Evolutionary conservation across 768 basidiomycete species (phyloP).

Genomic region (Pleurotus ostreatus): DNA sequence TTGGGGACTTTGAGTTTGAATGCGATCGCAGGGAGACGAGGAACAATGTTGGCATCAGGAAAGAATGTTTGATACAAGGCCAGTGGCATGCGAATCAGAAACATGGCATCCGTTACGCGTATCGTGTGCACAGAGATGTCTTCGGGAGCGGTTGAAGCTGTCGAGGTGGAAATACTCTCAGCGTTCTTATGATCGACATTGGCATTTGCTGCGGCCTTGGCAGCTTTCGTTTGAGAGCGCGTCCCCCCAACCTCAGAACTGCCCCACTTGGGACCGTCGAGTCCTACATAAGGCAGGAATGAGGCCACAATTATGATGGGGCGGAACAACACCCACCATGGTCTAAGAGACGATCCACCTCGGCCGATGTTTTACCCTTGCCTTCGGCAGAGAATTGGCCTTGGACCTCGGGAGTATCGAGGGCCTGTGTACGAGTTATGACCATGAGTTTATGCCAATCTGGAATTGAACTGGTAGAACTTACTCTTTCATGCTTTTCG

Average conservation of each 20-base stretch:
- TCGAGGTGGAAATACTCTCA: neutral
- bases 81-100: neutral
- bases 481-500: neutral
- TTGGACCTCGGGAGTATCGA: neutral
- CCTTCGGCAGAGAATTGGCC: neutral
- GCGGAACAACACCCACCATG: neutral
- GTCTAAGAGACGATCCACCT: neutral
- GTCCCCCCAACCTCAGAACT: too few species aligned
- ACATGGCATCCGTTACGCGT: neutral
- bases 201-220: neutral
- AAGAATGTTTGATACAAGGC: too few species aligned
- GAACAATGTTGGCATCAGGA: neutral
- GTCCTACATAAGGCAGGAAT: neutral
- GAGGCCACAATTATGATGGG: neutral
- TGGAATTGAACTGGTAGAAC: neutral
- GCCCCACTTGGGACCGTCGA: neutral
- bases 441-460: neutral
- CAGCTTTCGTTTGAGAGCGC: neutral
- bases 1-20: neutral
- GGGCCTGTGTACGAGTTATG: neutral
- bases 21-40: neutral
- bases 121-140: too few species aligned
- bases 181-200: neutral
- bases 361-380: neutral
- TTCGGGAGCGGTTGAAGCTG: neutral